Conservation (phyloP, 2,329 filamentous ascomycete species). For the Penicillium sp. region DNA sequence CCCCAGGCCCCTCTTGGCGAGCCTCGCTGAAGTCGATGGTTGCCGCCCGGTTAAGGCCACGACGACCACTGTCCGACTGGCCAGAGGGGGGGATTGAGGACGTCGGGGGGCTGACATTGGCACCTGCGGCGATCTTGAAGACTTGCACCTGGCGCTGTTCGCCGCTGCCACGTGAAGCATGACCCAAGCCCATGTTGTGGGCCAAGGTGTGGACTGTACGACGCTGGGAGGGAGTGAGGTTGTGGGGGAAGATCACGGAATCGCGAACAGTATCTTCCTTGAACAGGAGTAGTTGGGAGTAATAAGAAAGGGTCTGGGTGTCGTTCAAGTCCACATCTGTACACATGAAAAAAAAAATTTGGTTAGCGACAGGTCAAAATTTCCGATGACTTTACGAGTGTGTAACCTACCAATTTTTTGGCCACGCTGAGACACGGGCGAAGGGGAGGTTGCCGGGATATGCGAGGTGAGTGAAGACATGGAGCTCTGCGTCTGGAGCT, state of each 20-base stretch:
- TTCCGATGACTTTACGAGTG: background rate
- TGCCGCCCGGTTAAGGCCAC: conserved; percentile 87
- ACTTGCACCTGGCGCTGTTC: conserved; percentile 90
- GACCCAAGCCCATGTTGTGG: conserved; percentile 89
- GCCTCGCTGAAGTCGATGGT: conserved; percentile 93
- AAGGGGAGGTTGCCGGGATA: conserved; percentile 64
- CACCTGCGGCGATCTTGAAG: conserved; percentile 58
- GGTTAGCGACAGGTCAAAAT: conserved; percentile 4
- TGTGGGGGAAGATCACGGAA: conserved; percentile 78
- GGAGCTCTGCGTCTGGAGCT: conserved; percentile 80
- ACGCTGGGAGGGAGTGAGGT: conserved; percentile 77
- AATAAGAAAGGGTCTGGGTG: conserved; percentile 79
- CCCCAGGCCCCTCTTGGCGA: conserved; percentile 66
- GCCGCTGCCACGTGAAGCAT: conserved; percentile 83
- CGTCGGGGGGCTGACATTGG: conserved; percentile 61
- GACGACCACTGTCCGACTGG: conserved; percentile 74
- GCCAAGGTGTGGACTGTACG: conserved; percentile 91
- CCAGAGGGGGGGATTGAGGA: conserved; percentile 62
- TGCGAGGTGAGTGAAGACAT: conserved; percentile 73
- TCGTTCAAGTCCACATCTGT: conserved; percentile 86
- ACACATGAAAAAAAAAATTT: conserved; percentile 9
- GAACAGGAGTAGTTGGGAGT: conserved; percentile 87
- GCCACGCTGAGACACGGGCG: conserved; percentile 61
- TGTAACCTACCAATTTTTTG: conserved; percentile 38
- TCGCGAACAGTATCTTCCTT: conserved; percentile 76